phyloP scores from a whole-genome alignment of 441 rosid species.

The Geranium incanum region DNA sequence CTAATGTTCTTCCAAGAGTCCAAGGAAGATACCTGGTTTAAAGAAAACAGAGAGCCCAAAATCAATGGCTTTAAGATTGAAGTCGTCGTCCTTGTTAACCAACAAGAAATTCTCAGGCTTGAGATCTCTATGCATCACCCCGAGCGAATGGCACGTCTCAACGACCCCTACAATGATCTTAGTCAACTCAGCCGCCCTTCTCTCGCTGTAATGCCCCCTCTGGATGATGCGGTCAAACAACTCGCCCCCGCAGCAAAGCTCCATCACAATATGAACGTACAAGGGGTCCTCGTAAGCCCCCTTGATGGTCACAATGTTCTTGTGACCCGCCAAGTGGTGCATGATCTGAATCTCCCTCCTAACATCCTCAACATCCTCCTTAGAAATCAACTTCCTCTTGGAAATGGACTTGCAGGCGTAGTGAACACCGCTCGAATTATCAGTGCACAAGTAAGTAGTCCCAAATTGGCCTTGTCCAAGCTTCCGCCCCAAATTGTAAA shows the following conservation, averaged over 20 bases:
- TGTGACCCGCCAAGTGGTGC: slow-evolving; percentile 91
- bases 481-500: slow-evolving; percentile 75
- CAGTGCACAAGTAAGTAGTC: slow-evolving; percentile 72
- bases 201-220: slow-evolving; percentile 80
- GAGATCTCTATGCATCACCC: slow-evolving; percentile 53
- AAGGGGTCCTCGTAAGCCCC: slow-evolving; percentile 86
- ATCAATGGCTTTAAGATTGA: slow-evolving; percentile 73
- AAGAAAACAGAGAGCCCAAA: slow-evolving; percentile 94
- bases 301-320: slow-evolving; percentile 70
- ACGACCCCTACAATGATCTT: slow-evolving; percentile 75
- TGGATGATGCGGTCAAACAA: slow-evolving; percentile 86
- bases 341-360: slow-evolving; percentile 93
- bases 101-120: slow-evolving; percentile 98
- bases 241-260: slow-evolving; percentile 90
- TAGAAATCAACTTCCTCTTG: slow-evolving; percentile 62
- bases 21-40: slow-evolving; percentile 51
- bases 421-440: slow-evolving; percentile 54
- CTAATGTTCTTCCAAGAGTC: not conserved
- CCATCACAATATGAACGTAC: slow-evolving; percentile 87
- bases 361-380: slow-evolving; percentile 82
- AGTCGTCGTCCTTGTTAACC: slow-evolving; percentile 56
- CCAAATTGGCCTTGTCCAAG: slow-evolving; percentile 98
- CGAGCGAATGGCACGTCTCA: slow-evolving; percentile 89
- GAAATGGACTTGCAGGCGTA: slow-evolving; percentile 81
- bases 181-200: slow-evolving; percentile 78